Evolutionary conservation across 306 rosid species (phyloP), one percentile per base, ranked within the genome.

Genomic region (Pyrus bretschneideri): DNA sequence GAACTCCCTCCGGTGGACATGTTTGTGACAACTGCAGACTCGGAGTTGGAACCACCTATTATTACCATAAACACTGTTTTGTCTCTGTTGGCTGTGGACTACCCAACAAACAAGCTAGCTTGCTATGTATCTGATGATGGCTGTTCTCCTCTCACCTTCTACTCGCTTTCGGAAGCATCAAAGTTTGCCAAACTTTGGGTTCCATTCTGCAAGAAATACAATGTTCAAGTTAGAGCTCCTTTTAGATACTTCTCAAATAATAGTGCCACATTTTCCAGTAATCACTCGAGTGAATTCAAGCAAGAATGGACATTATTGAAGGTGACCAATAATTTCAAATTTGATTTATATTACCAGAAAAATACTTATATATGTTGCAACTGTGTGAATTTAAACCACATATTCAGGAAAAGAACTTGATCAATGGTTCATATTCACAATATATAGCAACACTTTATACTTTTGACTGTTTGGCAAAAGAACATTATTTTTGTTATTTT

Each of bases 121-220:
- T 91, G 93, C 86, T 91, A 91, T 62, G 90, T 91, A 13, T 89
- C 93, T 0, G 96, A 91, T 46, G 96, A 91, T 81, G 96, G 77
- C 0, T 89, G 90, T 44, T 89, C 96, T 14, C 87, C 90, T 44
- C 62, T 83, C 6, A 84, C 81, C 54, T 86, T 86, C 52, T 86
- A 86, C 6, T 88, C 96, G 33, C 96, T 91, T 70, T 61, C 72
- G 0, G 77, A 89, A 81, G 86, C 96, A n/a, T 84, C 81, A 7
- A 30, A 84, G 21, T 91, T 89, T 78, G 92, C 96, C 2, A 70
- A 72, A 78, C 77, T 79, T 65, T 91, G 93, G 96, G 72, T 87
- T 17, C 90, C 93, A 4, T 91, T 89, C 22, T 91, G 96, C 57
- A 91, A 80, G 73, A 89, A 87, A 67, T 76, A 79, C 74, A 8